phyloP scores from a whole-genome alignment of 495 filamentous ascomycete genomes.

The Neurospora sp. region DNA sequence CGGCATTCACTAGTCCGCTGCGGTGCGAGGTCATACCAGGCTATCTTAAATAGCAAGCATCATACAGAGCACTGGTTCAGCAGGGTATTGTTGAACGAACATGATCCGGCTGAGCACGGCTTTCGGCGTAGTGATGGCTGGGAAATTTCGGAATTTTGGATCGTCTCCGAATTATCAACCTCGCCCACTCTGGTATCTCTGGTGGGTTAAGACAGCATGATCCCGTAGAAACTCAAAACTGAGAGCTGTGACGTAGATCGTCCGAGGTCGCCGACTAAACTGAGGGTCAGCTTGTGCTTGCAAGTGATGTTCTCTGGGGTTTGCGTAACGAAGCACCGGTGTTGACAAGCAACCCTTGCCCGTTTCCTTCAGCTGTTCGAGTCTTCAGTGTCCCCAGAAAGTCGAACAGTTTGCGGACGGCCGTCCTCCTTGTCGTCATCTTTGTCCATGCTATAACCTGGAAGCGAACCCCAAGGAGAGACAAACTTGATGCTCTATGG shows the following conservation, averaged over 20 bases:
- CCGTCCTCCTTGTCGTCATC: background rate
- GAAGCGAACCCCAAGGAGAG: background rate
- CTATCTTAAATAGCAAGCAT: background rate
- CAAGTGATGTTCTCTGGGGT: background rate
- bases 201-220: background rate
- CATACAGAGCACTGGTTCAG: background rate
- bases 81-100: background rate
- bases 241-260: background rate
- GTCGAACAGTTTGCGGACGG: background rate
- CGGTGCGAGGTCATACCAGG: background rate
- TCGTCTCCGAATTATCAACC: background rate
- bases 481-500: background rate
- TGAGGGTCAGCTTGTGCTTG: background rate
- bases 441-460: background rate
- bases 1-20: background rate
- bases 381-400: background rate
- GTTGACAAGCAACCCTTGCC: background rate
- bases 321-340: background rate
- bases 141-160: background rate
- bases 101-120: background rate
- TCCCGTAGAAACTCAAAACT: background rate
- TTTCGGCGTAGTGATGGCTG: background rate
- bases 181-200: background rate
- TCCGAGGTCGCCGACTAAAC: background rate
- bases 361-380: background rate